Evolutionary conservation across 257 asterid species (phyloP).

Genomic region (Nicotiana benthamiana): DNA sequence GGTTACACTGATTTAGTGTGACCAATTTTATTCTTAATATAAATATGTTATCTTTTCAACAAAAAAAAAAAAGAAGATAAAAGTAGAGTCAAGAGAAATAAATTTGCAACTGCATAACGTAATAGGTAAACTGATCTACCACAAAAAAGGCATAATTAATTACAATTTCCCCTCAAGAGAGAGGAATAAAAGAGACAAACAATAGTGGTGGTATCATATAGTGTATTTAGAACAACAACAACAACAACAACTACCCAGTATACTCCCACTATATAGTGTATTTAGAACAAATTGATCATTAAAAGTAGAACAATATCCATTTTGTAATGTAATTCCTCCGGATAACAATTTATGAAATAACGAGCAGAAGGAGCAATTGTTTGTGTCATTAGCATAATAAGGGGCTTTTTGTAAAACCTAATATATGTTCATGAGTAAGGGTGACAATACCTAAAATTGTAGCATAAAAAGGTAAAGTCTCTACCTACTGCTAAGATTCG

Average conservation of each 20-base stretch:
- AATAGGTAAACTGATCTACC: slow-evolving; percentile 1
- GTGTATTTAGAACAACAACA: not conserved
- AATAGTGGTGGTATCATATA: not conserved
- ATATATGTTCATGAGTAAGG: not conserved
- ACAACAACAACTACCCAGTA: no score
- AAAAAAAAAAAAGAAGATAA: no score
- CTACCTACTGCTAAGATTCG: not conserved
- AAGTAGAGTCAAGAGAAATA: not conserved
- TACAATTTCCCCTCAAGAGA: not conserved
- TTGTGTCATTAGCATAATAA: not conserved
- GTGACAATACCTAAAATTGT: not conserved
- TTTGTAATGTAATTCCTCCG: not conserved
- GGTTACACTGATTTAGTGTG: no score
- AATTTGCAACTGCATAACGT: not conserved
- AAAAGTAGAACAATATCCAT: not conserved
- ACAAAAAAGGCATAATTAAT: not conserved
- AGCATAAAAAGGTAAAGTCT: not conserved
- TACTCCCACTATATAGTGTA: not conserved
- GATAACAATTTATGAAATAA: not conserved
- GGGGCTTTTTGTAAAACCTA: not conserved
- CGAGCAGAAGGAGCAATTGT: not conserved
- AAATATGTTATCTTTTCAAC: no score
- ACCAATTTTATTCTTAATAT: no score
- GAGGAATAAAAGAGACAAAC: not conserved
- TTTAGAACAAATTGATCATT: not conserved